Evolutionary conservation across 768 basidiomycete species (phyloP).

Genomic region (Psilocybe cyanescens): DNA sequence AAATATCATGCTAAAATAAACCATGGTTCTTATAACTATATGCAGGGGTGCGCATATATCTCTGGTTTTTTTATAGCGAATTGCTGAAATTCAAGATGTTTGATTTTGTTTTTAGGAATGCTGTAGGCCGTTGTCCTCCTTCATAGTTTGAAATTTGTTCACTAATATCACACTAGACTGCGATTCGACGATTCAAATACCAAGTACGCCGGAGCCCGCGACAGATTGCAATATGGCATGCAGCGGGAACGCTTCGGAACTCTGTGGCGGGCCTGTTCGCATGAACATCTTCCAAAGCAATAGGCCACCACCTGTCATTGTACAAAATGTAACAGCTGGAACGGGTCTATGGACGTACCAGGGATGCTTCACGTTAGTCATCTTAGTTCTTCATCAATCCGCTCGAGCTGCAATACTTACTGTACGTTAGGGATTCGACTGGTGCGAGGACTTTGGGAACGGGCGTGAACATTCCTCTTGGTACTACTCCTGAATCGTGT

Average conservation of each 20-base stretch:
- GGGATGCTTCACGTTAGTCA: conserved; percentile 64
- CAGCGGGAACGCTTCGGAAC: conserved; percentile 54
- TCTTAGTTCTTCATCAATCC: background rate
- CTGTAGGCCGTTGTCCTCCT: conserved; percentile 32
- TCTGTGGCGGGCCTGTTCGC: conserved; percentile 55
- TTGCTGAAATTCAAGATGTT: background rate
- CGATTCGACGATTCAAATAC: conserved; percentile 56
- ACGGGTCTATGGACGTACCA: conserved; percentile 52
- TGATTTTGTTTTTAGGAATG: conserved; percentile 33
- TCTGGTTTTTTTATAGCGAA: background rate
- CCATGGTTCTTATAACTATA: background rate
- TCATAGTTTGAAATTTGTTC: background rate
- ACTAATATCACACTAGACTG: conserved; percentile 46
- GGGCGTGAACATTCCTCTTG: conserved; percentile 43
- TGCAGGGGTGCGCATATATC: background rate
- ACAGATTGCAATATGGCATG: conserved; percentile 58
- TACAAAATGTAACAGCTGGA: conserved; percentile 43
- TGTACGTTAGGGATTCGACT: conserved; percentile 33
- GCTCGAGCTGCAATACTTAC: background rate
- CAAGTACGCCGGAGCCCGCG: conserved; percentile 43
- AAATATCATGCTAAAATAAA: background rate
- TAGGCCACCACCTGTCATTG: conserved; percentile 49
- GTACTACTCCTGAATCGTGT: conserved; percentile 53
- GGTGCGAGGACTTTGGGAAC: conserved; percentile 35
- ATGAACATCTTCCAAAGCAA: conserved; percentile 62